Conservation (phyloP, 2,329 filamentous ascomycete species). For the Cladorrhinum sp. region DNA sequence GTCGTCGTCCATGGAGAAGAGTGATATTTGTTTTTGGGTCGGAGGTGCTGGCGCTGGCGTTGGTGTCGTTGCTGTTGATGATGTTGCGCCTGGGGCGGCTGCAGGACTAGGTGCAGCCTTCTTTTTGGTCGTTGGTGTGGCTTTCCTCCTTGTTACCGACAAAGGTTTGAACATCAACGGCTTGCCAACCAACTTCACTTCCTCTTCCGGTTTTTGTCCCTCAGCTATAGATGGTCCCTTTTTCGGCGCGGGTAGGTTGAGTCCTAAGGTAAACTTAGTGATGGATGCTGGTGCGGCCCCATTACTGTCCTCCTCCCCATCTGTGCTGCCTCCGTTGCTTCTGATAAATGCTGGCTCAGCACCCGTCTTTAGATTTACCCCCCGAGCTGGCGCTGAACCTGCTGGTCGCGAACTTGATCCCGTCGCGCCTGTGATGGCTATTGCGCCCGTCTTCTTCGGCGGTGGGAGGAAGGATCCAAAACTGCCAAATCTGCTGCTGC, state of each 20-base stretch:
- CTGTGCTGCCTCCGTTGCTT: slow-evolving; percentile 22
- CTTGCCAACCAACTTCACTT: slow-evolving; percentile 70
- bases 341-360: slow-evolving; percentile 78
- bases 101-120: slow-evolving; percentile 29
- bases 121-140: slow-evolving; percentile 64
- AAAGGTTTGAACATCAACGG: slow-evolving; percentile 86
- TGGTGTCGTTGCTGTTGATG: slow-evolving; percentile 16
- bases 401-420: slow-evolving; percentile 30
- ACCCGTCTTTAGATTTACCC: slow-evolving; percentile 77
- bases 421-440: slow-evolving; percentile 32
- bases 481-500: slow-evolving; percentile 63
- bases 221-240: slow-evolving; percentile 48
- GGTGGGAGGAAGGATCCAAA: slow-evolving; percentile 86
- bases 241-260: slow-evolving; percentile 43
- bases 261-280: slow-evolving; percentile 17
- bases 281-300: slow-evolving; percentile 23
- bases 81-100: not conserved
- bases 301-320: slow-evolving; percentile 27
- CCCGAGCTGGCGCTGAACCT: slow-evolving; percentile 44
- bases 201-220: slow-evolving; percentile 57
- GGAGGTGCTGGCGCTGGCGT: slow-evolving; percentile 21
- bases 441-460: slow-evolving; percentile 59
- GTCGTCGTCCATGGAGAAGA: slow-evolving; percentile 64
- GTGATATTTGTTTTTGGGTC: slow-evolving; percentile 60
- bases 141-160: slow-evolving; percentile 69